phyloP scores from a whole-genome alignment of 164 flowering plant genomes.

The Stephania cephalantha region DNA sequence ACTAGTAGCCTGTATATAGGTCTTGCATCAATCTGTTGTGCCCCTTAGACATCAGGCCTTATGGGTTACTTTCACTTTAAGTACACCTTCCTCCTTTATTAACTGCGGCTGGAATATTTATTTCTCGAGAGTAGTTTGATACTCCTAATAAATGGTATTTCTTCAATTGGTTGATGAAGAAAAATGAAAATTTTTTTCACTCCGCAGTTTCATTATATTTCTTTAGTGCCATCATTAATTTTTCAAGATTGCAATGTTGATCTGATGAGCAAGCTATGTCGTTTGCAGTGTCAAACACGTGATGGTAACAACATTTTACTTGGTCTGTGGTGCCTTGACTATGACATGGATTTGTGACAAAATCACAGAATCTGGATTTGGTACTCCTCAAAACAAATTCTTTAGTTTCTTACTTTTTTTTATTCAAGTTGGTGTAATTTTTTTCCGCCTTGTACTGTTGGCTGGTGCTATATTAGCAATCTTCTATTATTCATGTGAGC shows the following conservation, averaged over 20 bases:
- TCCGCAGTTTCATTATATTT: not conserved
- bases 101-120: not conserved
- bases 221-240: not conserved
- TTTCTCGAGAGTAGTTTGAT: not conserved
- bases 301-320: conserved; percentile 55
- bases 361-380: conserved; percentile 93
- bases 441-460: not conserved
- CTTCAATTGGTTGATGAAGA: not conserved
- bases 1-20: no score
- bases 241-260: not conserved
- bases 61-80: no score
- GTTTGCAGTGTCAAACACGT: conserved; percentile 82
- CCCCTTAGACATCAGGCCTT: no score
- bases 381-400: conserved; percentile 34
- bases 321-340: conserved; percentile 93
- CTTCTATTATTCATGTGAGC: not conserved
- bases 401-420: not conserved
- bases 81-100: no score
- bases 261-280: conserved; percentile 4
- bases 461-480: not conserved
- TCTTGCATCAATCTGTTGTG: no score
- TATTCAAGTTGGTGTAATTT: not conserved
- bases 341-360: conserved; percentile 93
- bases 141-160: not conserved
- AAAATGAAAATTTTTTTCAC: not conserved